A percentile compares a stretch with the other conserved stretches of the same genome.
Conservation (phyloP, 192 early-diverging fungal species). For the Coemansia umbellata region DNA sequence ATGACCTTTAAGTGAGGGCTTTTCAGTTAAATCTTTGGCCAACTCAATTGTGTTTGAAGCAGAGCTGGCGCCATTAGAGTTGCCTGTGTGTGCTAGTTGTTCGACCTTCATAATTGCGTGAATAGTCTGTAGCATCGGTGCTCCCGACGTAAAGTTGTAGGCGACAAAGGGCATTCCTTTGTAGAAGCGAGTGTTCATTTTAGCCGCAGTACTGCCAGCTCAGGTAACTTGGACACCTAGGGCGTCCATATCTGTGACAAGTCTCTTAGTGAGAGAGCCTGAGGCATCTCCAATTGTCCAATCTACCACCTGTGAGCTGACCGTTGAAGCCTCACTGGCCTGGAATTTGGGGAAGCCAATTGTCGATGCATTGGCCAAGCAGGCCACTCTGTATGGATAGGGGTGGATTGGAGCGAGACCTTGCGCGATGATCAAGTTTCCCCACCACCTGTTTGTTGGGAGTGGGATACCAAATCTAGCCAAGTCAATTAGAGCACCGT, state of each 20-base stretch:
- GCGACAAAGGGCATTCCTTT: constrained; percentile 54
- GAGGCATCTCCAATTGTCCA: constrained; percentile 28
- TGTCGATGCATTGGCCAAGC: constrained; percentile 18
- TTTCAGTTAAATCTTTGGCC: constrained; percentile 6
- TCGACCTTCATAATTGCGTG: constrained; percentile 41
- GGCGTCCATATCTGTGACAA: constrained; percentile 32
- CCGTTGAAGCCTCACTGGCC: constrained; percentile 1
- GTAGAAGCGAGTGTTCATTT: constrained; percentile 49
- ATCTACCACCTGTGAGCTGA: constrained; percentile 20
- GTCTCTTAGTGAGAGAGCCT: constrained; percentile 24
- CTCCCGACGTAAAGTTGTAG: constrained; percentile 27
- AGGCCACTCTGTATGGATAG: constrained; percentile 49
- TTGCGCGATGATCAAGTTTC: constrained; percentile 41
- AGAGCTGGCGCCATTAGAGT: constrained; percentile 7
- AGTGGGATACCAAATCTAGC: constrained; percentile 10
- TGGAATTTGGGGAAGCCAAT: constrained; percentile 36
- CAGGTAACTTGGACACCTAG: constrained; percentile 47
- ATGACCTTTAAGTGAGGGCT: constrained; percentile 36
- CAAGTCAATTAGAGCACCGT: constrained; percentile 26
- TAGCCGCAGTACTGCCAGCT: constrained; percentile 4
- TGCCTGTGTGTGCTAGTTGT: constrained; percentile 18
- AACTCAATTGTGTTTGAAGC: constrained; percentile 13
- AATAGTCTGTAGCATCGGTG: constrained; percentile 32
- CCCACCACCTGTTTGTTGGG: constrained; percentile 53
- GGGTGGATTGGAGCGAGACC: constrained; percentile 42